Percentiles rank a stretch among this genome's conserved stretches.
These are phyloP conservation scores for Kurtzmaniella quercitrusa DNA, from an alignment of 1,139 yeast species.

Conservation along the genomic window DNA sequence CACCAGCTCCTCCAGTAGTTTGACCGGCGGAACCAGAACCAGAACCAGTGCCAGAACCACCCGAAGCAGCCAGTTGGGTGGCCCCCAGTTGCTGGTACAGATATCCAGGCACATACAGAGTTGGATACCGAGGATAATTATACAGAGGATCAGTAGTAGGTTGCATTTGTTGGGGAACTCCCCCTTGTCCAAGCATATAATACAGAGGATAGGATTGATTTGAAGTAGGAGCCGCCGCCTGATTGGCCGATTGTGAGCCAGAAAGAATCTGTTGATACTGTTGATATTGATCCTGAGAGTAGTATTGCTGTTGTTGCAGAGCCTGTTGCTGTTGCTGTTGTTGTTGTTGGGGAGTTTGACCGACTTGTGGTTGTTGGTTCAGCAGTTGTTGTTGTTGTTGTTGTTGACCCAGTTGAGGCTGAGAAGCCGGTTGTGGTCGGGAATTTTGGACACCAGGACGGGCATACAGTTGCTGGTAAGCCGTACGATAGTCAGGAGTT, in stretches of 20 bases:
- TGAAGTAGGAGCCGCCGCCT: conserved; percentile 7
- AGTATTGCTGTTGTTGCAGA: conserved; percentile 5
- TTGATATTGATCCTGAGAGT: conserved; percentile 9
- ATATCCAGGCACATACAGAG: conserved; percentile 1
- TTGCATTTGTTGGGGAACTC: conserved; percentile 4
- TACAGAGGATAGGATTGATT: conserved; percentile 10
- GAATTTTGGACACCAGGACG: background rate
- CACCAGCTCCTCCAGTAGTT: too few species aligned
- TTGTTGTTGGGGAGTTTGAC: conserved; percentile 1
- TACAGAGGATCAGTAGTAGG: conserved; percentile 9
- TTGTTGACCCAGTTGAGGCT: conserved; percentile 11
- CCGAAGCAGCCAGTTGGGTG: background rate
- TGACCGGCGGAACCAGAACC: conserved; percentile 4
- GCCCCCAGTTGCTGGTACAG: conserved; percentile 1
- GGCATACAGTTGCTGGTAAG: conserved; percentile 2
- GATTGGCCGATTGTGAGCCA: background rate
- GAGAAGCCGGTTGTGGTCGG: conserved; percentile 7
- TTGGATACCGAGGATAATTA: conserved; percentile 8
- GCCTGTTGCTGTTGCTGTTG: conserved; percentile 1
- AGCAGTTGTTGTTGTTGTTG: conserved; percentile 3
- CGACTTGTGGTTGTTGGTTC: conserved; percentile 9
- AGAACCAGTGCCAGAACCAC: conserved; percentile 5
- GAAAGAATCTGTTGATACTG: conserved; percentile 6
- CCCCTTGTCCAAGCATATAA: conserved; percentile 11
- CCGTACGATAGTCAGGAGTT: background rate